Conservation (phyloP, 495 filamentous ascomycete species). For the Aspergillus nanangensis region DNA sequence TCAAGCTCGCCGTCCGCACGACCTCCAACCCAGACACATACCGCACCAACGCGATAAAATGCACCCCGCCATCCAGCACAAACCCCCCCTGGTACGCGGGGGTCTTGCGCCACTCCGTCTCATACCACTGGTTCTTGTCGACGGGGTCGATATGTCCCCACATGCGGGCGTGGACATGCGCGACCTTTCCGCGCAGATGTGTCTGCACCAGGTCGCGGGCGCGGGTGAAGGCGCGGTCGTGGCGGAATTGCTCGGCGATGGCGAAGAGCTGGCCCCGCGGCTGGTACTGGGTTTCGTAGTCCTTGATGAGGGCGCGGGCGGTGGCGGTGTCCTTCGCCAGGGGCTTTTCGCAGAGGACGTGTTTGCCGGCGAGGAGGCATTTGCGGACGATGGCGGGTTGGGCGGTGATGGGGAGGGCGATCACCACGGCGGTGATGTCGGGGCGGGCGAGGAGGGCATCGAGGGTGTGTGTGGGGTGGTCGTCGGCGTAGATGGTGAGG, state of each 20-base stretch:
- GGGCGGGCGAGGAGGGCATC: constrained; percentile 15
- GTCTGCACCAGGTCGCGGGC: not conserved
- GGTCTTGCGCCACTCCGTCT: constrained; percentile 55
- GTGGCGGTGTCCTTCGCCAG: constrained; percentile 53
- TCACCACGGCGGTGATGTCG: constrained; percentile 19
- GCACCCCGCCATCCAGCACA: constrained; percentile 66
- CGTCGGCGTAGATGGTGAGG: constrained; percentile 16
- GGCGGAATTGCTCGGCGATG: constrained; percentile 71
- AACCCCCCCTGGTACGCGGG: constrained; percentile 69
- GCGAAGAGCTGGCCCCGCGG: constrained; percentile 25
- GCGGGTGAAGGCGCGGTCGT: constrained; percentile 31
- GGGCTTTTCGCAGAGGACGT: constrained; percentile 56
- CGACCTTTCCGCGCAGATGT: not conserved
- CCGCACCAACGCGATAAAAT: constrained; percentile 56
- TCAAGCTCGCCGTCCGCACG: constrained; percentile 47
- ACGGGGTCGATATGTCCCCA: constrained; percentile 1
- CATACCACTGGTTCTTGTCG: constrained; percentile 23
- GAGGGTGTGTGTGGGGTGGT: constrained; percentile 7
- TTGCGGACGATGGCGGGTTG: constrained; percentile 16
- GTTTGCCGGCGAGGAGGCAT: constrained; percentile 19
- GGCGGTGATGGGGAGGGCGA: constrained; percentile 17
- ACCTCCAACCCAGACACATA: constrained; percentile 44
- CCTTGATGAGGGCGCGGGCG: constrained; percentile 48
- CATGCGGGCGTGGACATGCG: not conserved
- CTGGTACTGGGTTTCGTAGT: constrained; percentile 40